Evolutionary conservation across 225 moss, liverwort and hornwort species (phyloP).

Genomic region (Thuidium tamariscinum): DNA sequence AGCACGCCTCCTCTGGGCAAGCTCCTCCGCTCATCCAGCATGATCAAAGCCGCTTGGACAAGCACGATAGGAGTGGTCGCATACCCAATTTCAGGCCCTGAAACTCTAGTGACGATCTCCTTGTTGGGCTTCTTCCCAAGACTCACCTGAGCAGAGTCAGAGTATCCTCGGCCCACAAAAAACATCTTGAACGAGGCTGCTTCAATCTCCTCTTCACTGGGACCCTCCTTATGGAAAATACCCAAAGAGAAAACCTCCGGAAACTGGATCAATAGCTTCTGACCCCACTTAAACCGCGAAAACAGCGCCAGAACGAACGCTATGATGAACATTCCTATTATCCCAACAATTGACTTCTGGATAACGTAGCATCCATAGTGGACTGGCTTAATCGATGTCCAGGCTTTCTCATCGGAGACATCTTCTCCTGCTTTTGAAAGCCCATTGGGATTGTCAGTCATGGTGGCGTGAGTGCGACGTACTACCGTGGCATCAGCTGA

Average conservation of each 20-base stretch:
- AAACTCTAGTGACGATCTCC: slow-evolving; percentile 70
- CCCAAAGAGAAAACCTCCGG: slow-evolving; percentile 88
- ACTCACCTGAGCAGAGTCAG: slow-evolving; percentile 35
- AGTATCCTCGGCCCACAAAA: slow-evolving; percentile 77
- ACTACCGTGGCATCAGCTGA: slow-evolving; percentile 76
- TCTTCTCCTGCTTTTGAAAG: slow-evolving; percentile 47
- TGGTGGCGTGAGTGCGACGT: slow-evolving; percentile 55
- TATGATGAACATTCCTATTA: slow-evolving; percentile 49
- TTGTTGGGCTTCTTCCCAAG: slow-evolving; percentile 44
- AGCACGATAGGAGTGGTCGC: slow-evolving; percentile 78
- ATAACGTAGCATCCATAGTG: slow-evolving; percentile 64
- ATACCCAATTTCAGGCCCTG: slow-evolving; percentile 85
- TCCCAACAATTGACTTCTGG: slow-evolving; percentile 40
- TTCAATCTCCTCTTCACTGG: slow-evolving; percentile 59
- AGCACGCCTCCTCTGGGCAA: slow-evolving; percentile 80
- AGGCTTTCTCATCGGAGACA: slow-evolving; percentile 28
- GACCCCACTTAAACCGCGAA: slow-evolving; percentile 39
- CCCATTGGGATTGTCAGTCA: slow-evolving; percentile 50
- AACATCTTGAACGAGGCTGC: slow-evolving; percentile 67
- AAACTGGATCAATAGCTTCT: slow-evolving; percentile 56
- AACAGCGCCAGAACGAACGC: slow-evolving; percentile 44
- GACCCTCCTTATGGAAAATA: slow-evolving; percentile 64
- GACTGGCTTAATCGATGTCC: slow-evolving; percentile 63
- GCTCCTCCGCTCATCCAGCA: slow-evolving; percentile 58
- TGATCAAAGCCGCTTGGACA: slow-evolving; percentile 69